Evolutionary conservation across 2,329 filamentous ascomycete species (phyloP).

Genomic region (Aspergillus eucalypticola): DNA sequence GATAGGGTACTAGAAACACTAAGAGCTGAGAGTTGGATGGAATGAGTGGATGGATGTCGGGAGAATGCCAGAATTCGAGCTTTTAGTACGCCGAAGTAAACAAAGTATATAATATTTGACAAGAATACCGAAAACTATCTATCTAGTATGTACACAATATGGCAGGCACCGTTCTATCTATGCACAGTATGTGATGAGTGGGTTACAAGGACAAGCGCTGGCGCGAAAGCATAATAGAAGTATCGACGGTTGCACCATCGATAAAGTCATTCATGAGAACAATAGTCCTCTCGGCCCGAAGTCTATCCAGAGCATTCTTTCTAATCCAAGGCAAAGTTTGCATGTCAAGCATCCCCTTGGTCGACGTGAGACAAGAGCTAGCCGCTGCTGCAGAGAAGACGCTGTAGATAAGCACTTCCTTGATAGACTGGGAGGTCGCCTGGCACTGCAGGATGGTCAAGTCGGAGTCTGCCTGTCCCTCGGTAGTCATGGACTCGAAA

Average conservation of each 20-base stretch:
- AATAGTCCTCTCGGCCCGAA: conserved; percentile 4
- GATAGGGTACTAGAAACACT: too few relatives aligned
- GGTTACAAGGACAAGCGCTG: conserved; percentile 1
- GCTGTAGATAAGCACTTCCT: conserved; percentile 5
- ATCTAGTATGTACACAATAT: too few relatives aligned
- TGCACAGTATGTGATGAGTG: too few relatives aligned
- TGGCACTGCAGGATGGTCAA: conserved; percentile 7
- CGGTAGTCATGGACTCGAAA: conserved; percentile 4
- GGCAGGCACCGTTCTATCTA: too few relatives aligned
- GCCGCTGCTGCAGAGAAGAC: background rate
- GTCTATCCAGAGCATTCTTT: background rate
- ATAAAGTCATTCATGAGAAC: conserved; percentile 8
- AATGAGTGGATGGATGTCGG: too few relatives aligned
- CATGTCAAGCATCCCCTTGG: conserved; percentile 4
- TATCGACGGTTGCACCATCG: conserved; percentile 1
- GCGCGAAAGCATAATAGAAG: conserved; percentile 1
- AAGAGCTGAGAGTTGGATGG: too few relatives aligned
- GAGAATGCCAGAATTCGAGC: too few relatives aligned
- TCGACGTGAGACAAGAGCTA: conserved; percentile 1
- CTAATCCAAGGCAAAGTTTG: conserved; percentile 6
- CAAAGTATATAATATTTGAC: too few relatives aligned
- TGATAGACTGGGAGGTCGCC: conserved; percentile 8
- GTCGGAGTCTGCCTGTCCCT: background rate
- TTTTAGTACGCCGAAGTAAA: too few relatives aligned
- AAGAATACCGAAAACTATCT: too few relatives aligned